phyloP scores from a whole-genome alignment of 176 grass and related monocot species.

The Oryza coarctata region DNA sequence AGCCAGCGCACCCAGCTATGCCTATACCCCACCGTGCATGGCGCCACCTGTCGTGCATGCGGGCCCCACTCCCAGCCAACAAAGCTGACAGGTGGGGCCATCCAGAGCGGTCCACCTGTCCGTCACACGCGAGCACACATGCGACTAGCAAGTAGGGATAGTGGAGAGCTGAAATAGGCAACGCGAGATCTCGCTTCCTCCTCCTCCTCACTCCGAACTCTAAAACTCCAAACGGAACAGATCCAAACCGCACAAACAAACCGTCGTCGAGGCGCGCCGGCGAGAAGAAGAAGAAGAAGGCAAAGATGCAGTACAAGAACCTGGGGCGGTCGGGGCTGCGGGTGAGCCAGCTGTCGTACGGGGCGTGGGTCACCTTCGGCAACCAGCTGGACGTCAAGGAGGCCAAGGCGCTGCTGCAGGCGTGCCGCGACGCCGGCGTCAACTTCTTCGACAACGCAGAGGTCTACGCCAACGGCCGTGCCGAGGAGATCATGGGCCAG shows the following conservation, averaged over 20 bases:
- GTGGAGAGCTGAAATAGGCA: neutral
- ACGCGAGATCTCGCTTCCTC: neutral
- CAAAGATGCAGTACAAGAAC: conserved; percentile 98
- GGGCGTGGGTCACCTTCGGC: conserved; percentile 88
- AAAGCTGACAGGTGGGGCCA: neutral
- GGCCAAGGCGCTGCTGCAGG: conserved; percentile 81
- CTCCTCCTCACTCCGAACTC: neutral
- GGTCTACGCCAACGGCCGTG: conserved; percentile 87
- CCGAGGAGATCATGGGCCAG: conserved; percentile 99
- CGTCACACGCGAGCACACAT: neutral
- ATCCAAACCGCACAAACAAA: conserved; percentile 17
- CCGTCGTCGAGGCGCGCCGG: neutral
- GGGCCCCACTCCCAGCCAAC: neutral
- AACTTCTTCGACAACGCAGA: conserved; percentile 99
- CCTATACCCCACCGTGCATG: neutral
- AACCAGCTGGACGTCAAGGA: conserved; percentile 99
- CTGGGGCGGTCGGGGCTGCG: conserved; percentile 86
- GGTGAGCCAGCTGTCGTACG: conserved; percentile 91
- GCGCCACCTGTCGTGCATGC: neutral
- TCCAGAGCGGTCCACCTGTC: conserved; percentile 38
- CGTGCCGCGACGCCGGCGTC: conserved; percentile 82
- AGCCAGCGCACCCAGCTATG: no score
- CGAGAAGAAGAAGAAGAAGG: neutral
- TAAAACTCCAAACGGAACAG: neutral
- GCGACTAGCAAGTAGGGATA: no score